A percentile compares a stretch with the other conserved stretches of the same genome.
These are phyloP conservation scores for Lolium perenne DNA, from an alignment of 176 grass and related monocot genomes.

Conservation along the genomic window DNA sequence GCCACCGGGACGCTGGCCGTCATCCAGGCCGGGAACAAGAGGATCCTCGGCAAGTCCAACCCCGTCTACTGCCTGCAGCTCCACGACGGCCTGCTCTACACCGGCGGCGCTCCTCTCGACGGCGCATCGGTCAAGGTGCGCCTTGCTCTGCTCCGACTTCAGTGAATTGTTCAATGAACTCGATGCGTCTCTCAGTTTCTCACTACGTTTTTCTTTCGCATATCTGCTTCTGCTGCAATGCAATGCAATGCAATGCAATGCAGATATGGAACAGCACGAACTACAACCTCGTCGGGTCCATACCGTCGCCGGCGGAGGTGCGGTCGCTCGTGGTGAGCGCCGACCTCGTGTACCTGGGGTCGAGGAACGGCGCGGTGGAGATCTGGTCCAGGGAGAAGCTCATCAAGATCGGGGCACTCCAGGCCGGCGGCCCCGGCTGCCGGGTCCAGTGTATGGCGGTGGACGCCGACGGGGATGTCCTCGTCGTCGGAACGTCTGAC, in stretches of 20 bases:
- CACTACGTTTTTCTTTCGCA: neutral
- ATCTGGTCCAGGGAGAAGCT: slow-evolving; percentile 83
- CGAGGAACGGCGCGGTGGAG: slow-evolving; percentile 60
- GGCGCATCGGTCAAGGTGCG: slow-evolving; percentile 59
- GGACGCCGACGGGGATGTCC: slow-evolving; percentile 63
- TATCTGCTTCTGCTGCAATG: neutral
- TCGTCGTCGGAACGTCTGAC: slow-evolving; percentile 65
- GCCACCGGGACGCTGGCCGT: slow-evolving; percentile 59
- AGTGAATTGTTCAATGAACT: neutral
- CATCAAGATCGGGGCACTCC: slow-evolving; percentile 60
- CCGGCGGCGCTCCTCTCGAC: slow-evolving; percentile 46
- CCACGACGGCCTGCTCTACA: slow-evolving; percentile 58
- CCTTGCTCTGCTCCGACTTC: neutral
- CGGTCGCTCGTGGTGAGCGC: slow-evolving; percentile 55
- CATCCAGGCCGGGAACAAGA: slow-evolving; percentile 63
- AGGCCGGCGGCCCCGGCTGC: slow-evolving; percentile 51
- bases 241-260: slow-evolving; percentile 19
- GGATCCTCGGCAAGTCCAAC: slow-evolving; percentile 66
- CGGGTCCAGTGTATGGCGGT: slow-evolving; percentile 74
- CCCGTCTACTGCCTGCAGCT: slow-evolving; percentile 56
- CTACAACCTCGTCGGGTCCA: slow-evolving; percentile 61
- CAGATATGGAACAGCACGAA: slow-evolving; percentile 67
- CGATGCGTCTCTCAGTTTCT: no score
- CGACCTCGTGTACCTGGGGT: slow-evolving; percentile 62
- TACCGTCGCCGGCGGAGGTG: slow-evolving; percentile 58